Conservation (phyloP, 176 grass and related monocot species). For the Phoenix roebelenii region DNA sequence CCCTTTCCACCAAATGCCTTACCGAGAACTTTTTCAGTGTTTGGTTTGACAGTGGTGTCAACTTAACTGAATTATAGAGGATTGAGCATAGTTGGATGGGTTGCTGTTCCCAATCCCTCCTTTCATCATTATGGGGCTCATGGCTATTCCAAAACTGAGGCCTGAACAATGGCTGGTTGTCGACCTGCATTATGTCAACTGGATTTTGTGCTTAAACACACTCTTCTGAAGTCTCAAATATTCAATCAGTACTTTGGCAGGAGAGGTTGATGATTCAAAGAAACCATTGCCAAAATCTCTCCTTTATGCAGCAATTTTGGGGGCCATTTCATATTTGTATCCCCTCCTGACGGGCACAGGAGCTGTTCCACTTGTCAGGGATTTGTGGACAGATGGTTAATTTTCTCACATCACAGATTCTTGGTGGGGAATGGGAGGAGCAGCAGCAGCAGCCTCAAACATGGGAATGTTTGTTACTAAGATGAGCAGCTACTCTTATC, state of each 20-base stretch:
- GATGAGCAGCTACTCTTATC: conserved; percentile 88
- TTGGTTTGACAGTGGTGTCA: conserved; percentile 48
- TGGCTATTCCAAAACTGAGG: conserved; percentile 53
- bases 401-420: conserved; percentile 44
- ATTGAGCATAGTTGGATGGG: conserved; percentile 60
- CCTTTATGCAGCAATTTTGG: conserved; percentile 67
- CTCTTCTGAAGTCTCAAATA: conserved; percentile 97
- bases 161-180: conserved; percentile 42
- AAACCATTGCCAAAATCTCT: conserved; percentile 68
- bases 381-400: conserved; percentile 69
- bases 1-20: too few species aligned
- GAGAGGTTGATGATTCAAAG: conserved; percentile 73
- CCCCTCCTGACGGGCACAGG: conserved; percentile 69
- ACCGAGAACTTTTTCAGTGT: conserved; percentile 43
- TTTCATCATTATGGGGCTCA: conserved; percentile 72
- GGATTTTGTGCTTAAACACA: conserved; percentile 83
- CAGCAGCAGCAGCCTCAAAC: conserved; percentile 70
- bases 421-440: conserved; percentile 55
- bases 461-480: conserved; percentile 87
- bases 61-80: conserved; percentile 96
- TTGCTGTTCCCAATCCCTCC: conserved; percentile 73
- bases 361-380: conserved; percentile 50
- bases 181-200: conserved; percentile 51
- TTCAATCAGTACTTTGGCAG: conserved; percentile 86
- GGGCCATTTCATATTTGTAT: conserved; percentile 58